Evolutionary conservation across 805 yeast species (phyloP).

Genomic region (Kuraishia cidri): DNA sequence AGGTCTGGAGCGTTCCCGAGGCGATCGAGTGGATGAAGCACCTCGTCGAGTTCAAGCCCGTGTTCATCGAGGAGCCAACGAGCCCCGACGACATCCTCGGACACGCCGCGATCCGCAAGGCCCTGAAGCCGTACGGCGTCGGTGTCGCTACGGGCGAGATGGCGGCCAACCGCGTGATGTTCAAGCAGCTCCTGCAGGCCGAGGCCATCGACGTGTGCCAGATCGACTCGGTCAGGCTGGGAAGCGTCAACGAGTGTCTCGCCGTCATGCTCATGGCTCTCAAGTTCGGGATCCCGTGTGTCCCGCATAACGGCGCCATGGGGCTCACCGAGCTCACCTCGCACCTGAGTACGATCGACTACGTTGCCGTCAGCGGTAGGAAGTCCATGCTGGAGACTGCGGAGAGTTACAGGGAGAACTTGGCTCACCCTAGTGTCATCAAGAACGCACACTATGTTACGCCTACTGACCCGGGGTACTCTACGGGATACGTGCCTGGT

Average conservation of each 20-base stretch:
- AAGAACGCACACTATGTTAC: constrained; percentile 11
- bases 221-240: constrained; percentile 13
- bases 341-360: constrained; percentile 13
- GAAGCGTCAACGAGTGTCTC: constrained; percentile 13
- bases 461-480: constrained; percentile 13
- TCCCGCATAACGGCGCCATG: constrained; percentile 15
- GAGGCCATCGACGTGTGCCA: constrained; percentile 14
- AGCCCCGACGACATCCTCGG: constrained; percentile 15
- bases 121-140: constrained; percentile 9
- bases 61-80: constrained; percentile 16
- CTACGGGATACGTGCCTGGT: constrained; percentile 7
- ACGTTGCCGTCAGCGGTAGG: constrained; percentile 9
- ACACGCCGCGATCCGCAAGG: constrained; percentile 11
- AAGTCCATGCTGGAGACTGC: constrained; percentile 12
- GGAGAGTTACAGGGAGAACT: constrained; percentile 11
- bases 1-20: constrained; percentile 14
- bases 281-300: constrained; percentile 11
- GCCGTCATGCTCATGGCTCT: constrained; percentile 13
- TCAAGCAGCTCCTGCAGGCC: constrained; percentile 12
- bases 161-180: constrained; percentile 14
- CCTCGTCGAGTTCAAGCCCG: constrained; percentile 11
- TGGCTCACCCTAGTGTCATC: constrained; percentile 11
- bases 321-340: constrained; percentile 14
- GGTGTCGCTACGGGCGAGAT: constrained; percentile 16
- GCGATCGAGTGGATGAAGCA: constrained; percentile 12